Evolutionary conservation across 2,329 filamentous ascomycete species (phyloP), one percentile per base, ranked within the genome.

Genomic region (Pestalotiopsis sp.): DNA sequence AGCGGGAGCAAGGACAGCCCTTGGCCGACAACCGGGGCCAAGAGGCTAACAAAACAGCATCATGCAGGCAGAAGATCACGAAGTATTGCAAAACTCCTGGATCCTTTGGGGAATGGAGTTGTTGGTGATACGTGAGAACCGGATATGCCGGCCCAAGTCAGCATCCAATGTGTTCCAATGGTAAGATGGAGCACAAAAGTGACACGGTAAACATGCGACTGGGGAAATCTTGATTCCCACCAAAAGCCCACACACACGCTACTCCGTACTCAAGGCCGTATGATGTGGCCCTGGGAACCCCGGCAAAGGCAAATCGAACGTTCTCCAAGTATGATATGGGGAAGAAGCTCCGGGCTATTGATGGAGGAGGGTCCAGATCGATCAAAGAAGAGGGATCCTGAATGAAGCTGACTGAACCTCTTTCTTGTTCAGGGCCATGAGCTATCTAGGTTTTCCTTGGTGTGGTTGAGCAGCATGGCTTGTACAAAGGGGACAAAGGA

Each of bases 201-300:
- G 31, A 39, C 59, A 31, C 17, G 59, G 25, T 20, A 62, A 12
- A 11, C 9, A 14, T 20, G 25, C 59, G 17, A 36, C n/a, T 39
- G 25, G 36, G 25, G 31, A 62, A 62, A 62, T 62, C 59, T 62
- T 62, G 59, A 39, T 62, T 62, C 59, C 27, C 31, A 31, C 59
- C 59, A 36, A 36, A 36, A 36, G 31, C 31, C 31, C 31, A 36
- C 20, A 17, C 20, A 17, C 45, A 39, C 59, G 27, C 59, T 62
- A 62, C 20, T 23, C 23, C 3, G 23, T 23, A 23, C 23, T 62
- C 59, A 62, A 62, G 4, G 59, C 59, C 31, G 27, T 62, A 64
- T 45, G 61, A 64, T 64, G 61, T 27, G 20, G 61, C 61, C 38
- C 61, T 41, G 49, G 61, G 38, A 13, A 62, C 36, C 59, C 59